Conservation (phyloP, 495 filamentous ascomycete species). For the Achaetomiella virescens region DNA sequence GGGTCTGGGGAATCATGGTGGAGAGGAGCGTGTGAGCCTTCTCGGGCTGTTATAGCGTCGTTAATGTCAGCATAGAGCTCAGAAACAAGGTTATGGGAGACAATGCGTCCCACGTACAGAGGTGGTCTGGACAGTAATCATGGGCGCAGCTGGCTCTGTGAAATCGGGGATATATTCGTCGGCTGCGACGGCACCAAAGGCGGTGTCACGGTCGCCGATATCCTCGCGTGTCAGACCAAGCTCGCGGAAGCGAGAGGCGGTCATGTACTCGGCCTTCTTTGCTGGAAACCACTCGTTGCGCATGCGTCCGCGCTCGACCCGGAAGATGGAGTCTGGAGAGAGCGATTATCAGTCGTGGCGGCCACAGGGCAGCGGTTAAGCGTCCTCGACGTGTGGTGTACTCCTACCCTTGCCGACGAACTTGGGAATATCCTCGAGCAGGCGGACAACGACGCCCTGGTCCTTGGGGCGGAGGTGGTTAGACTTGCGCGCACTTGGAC, state of each 20-base stretch:
- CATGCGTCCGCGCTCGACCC: slow-evolving; percentile 41
- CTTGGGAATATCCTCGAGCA: slow-evolving; percentile 52
- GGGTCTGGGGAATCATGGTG: slow-evolving; percentile 78
- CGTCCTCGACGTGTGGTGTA: not conserved
- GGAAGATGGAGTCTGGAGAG: slow-evolving; percentile 38
- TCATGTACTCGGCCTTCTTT: slow-evolving; percentile 43
- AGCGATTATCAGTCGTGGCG: not conserved
- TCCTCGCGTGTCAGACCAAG: slow-evolving; percentile 35
- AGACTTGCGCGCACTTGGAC: slow-evolving; percentile 27
- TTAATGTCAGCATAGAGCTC: slow-evolving; percentile 10
- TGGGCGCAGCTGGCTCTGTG: not conserved
- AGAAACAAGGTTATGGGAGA: not conserved
- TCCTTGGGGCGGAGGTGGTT: slow-evolving; percentile 20
- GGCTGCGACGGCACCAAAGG: slow-evolving; percentile 22
- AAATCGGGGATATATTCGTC: not conserved
- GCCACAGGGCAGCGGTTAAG: not conserved
- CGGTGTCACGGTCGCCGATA: slow-evolving; percentile 38
- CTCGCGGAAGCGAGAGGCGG: slow-evolving; percentile 32
- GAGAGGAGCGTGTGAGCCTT: slow-evolving; percentile 80
- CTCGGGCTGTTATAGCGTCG: slow-evolving; percentile 19
- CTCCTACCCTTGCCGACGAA: slow-evolving; percentile 54
- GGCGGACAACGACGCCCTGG: slow-evolving; percentile 51
- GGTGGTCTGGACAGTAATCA: not conserved
- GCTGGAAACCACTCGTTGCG: slow-evolving; percentile 43
- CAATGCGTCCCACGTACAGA: slow-evolving; percentile 8